Percentiles rank a stretch among this genome's conserved stretches.
phyloP scores from a whole-genome alignment of 1,284 basidiomycete species.

The Lentinus polychrous region DNA sequence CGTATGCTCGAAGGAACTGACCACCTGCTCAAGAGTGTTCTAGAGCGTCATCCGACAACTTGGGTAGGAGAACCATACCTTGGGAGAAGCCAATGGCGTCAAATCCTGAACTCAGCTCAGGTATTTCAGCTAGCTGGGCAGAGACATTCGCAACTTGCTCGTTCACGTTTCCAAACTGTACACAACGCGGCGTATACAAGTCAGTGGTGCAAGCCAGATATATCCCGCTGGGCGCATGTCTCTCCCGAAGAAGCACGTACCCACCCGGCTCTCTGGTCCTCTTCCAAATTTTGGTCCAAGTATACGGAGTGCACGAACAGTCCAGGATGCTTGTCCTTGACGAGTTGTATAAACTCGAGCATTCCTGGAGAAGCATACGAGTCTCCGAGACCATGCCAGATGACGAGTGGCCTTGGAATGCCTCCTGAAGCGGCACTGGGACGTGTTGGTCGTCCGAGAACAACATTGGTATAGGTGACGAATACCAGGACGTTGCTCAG shows the following conservation, averaged over 20 bases:
- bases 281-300: constrained; percentile 58
- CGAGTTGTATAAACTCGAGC: constrained; percentile 56
- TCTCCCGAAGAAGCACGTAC: constrained; percentile 38
- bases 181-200: background rate
- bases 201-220: constrained; percentile 1
- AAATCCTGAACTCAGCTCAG: constrained; percentile 72
- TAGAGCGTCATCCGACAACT: constrained; percentile 10
- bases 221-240: too few relatives aligned
- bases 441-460: too few relatives aligned
- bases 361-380: constrained; percentile 62
- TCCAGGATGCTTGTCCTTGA: constrained; percentile 72
- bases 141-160: constrained; percentile 64
- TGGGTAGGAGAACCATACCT: constrained; percentile 35
- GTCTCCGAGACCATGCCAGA: constrained; percentile 94
- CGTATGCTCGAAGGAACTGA: constrained; percentile 87
- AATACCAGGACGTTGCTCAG: too few relatives aligned
- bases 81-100: constrained; percentile 93
- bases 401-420: constrained; percentile 59
- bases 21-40: constrained; percentile 39
- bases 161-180: constrained; percentile 76
- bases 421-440: too few relatives aligned
- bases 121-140: constrained; percentile 59
- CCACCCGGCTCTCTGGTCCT: constrained; percentile 76
- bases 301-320: constrained; percentile 84
- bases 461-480: too few relatives aligned